Base-by-base conservation (phyloP, 257 asterid species). In the Solanum bulbocastanum region DNA sequence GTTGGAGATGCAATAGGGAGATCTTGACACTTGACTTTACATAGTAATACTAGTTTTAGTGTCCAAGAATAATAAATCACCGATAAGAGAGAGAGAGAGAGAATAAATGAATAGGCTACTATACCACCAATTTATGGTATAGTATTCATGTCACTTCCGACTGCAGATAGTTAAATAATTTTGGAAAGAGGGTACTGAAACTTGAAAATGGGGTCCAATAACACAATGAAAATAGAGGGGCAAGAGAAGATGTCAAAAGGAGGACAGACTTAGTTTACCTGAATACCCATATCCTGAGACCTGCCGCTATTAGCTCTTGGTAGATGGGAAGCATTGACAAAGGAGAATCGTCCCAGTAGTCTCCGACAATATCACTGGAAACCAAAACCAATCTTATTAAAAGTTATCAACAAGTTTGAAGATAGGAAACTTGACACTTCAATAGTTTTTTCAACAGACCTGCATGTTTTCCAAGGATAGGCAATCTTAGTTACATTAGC, bases 381-480 rank as follows among this genome's bases (percentile, higher is more conserved):
- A 83, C 78, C 25, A 84, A 83, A 86, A 32, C 90, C 14, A 5
- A 90, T 40, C 35, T 9, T 15, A 11, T 86, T 73, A 23, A 39
- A 83, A 36, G 86, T 39, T 37, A 68, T 71, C 49, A 30, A 62
- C 18, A 46, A 87, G 32, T 46, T 68, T 23, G 30, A 23, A 83
- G 74, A 81, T 62, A 78, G 49, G 78, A 85, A 87, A 85, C 83
- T 35, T 62, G 20, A 88, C 90, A 79, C 86, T 44, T 44, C 37
- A 23, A 62, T 42, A 89, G 72, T 39, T 68, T 11, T 9, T 79
- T 76, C 72, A 33, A 83, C 60, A 60, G 56, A 95, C 99, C 98
- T 94, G 99, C 99, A 97, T n/a, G 98, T n/a, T 88, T 88, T 86
- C 99, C 99, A 97, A 1, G 93, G 92, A 89, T 96, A 95, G 52